Conservation (phyloP, 768 basidiomycete genomes). For the Lactifluus subvellereus region DNA sequence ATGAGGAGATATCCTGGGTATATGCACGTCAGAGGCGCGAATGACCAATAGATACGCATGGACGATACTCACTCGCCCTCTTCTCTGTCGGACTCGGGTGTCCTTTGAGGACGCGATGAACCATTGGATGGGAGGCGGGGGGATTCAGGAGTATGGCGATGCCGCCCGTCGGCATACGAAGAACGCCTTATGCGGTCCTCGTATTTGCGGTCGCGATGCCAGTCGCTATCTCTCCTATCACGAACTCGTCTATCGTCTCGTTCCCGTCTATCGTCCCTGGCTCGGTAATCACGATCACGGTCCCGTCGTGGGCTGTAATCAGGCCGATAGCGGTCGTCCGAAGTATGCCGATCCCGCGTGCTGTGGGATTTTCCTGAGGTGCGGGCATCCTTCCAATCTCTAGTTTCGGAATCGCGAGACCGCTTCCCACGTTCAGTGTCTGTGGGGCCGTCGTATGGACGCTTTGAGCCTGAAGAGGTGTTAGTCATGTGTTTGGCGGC, state of each 20-base stretch:
- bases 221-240: conserved; percentile 35
- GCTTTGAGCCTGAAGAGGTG: conserved; percentile 78
- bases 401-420: conserved; percentile 46
- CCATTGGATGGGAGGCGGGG: conserved; percentile 17
- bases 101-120: conserved; percentile 16
- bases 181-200: conserved; percentile 17
- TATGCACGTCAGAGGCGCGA: conserved; percentile 17
- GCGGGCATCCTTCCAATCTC: conserved; percentile 69
- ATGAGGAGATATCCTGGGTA: conserved; percentile 60
- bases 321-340: conserved; percentile 29
- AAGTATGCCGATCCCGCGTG: conserved; percentile 33
- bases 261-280: conserved; percentile 33
- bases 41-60: conserved; percentile 14
- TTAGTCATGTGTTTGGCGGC: conserved; percentile 56
- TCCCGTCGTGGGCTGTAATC: conserved; percentile 28
- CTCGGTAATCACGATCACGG: conserved; percentile 30
- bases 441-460: conserved; percentile 58
- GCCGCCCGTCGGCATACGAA: conserved; percentile 19
- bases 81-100: conserved; percentile 58
- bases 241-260: conserved; percentile 29
- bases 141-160: conserved; percentile 18
- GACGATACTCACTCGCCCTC: conserved; percentile 87
- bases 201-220: conserved; percentile 25
- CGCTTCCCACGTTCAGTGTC: conserved; percentile 46
- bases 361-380: conserved; percentile 31